Conservation (phyloP, 2,329 filamentous ascomycete species). For the Calonectria leucothoes region DNA sequence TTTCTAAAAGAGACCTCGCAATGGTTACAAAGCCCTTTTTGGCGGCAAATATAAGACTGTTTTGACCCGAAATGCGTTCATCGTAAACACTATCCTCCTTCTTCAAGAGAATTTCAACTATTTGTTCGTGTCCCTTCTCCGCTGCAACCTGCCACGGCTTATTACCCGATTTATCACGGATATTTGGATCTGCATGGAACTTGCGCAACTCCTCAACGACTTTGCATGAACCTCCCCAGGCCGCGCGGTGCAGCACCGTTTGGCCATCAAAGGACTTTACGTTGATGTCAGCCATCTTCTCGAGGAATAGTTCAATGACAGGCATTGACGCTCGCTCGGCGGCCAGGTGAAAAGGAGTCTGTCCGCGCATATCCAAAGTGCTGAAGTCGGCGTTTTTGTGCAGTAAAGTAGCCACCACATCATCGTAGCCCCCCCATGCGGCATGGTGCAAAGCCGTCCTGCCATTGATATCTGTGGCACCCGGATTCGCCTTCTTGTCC, state of each 20-base stretch:
- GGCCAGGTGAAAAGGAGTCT: neutral
- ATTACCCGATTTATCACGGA: neutral
- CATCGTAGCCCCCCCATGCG: neutral
- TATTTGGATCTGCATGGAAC: neutral
- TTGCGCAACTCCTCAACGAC: neutral
- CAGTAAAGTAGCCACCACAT: neutral
- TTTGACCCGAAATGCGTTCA: neutral
- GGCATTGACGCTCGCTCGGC: neutral
- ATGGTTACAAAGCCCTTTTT: neutral
- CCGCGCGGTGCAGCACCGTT: neutral
- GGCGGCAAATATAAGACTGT: neutral
- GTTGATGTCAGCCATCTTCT: neutral
- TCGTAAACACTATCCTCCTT: neutral
- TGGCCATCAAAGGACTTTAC: neutral
- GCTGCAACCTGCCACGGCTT: neutral
- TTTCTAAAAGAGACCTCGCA: neutral
- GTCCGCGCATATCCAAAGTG: neutral
- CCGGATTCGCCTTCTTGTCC: neutral
- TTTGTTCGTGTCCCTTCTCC: neutral
- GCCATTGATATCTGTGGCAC: neutral
- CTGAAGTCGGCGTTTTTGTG: neutral
- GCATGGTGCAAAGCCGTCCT: neutral
- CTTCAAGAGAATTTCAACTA: neutral
- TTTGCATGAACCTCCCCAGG: neutral
- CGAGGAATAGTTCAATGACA: neutral